Conservation (phyloP, 352 stramenopile genomes). For the Phytopythium aichiense region DNA sequence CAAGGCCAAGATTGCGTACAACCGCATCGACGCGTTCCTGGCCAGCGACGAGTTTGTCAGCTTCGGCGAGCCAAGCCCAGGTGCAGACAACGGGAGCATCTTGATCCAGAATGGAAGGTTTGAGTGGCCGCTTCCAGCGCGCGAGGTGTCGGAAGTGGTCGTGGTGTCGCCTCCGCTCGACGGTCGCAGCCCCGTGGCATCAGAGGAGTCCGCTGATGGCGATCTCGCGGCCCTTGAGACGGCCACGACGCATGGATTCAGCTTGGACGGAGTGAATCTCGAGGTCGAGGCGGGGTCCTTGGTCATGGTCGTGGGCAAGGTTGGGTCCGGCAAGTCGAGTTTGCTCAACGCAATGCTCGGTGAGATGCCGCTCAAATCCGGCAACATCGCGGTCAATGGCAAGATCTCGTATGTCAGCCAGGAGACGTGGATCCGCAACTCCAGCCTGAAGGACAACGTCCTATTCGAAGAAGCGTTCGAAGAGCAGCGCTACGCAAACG, state of each 20-base stretch:
- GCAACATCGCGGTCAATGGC: constrained; percentile 20
- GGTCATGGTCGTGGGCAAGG: constrained; percentile 49
- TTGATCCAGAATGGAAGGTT: constrained; percentile 19
- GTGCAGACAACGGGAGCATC: constrained; percentile 11
- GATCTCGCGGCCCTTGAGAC: neutral
- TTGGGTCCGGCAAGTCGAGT: constrained; percentile 53
- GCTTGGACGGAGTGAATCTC: constrained; percentile 38
- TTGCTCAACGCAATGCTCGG: constrained; percentile 46
- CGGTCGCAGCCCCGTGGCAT: neutral
- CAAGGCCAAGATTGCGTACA: constrained; percentile 25
- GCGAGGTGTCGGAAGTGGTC: constrained; percentile 13
- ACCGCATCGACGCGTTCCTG: constrained; percentile 25
- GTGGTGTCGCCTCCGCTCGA: constrained; percentile 11
- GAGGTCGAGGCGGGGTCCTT: constrained; percentile 55
- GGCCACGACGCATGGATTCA: constrained; percentile 13
- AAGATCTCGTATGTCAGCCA: constrained; percentile 82
- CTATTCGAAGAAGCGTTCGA: constrained; percentile 59
- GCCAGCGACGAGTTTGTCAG: constrained; percentile 9
- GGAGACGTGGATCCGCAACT: constrained; percentile 91
- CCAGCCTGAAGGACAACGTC: constrained; percentile 90
- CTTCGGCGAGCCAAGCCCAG: neutral
- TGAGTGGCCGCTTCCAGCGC: constrained; percentile 18
- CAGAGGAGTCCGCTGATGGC: neutral
- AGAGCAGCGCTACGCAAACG: constrained; percentile 22
- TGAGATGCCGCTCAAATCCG: constrained; percentile 30